phyloP scores from a whole-genome alignment of 1,284 basidiomycete genomes.

The Trichosporon faecale region DNA sequence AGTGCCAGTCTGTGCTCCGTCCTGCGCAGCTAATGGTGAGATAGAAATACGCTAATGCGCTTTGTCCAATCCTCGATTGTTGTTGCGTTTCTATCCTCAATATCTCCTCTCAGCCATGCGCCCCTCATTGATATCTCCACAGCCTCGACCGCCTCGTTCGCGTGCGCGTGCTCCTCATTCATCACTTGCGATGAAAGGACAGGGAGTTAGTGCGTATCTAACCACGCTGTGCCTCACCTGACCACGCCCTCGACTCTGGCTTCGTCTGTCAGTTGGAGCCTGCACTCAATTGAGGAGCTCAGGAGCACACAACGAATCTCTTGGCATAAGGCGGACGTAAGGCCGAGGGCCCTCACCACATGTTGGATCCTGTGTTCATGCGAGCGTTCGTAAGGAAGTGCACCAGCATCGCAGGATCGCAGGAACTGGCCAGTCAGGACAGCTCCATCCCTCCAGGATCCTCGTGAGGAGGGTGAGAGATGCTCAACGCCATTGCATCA shows the following conservation, averaged over 20 bases:
- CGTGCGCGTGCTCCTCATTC: neutral
- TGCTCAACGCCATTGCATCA: neutral
- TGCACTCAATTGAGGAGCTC: neutral
- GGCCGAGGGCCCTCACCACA: neutral
- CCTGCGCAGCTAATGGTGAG: neutral
- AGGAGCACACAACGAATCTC: neutral
- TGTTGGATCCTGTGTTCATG: neutral
- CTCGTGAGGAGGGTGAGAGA: neutral
- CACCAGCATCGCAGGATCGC: no score
- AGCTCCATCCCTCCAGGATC: no score
- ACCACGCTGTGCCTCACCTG: no score
- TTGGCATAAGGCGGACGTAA: neutral
- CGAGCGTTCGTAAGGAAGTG: no score
- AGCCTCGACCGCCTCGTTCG: no score
- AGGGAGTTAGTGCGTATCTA: neutral
- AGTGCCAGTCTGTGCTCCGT: neutral
- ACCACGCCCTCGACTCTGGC: neutral
- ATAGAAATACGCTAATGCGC: no score
- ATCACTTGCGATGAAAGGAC: no score
- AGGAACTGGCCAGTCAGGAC: neutral
- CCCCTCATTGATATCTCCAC: no score
- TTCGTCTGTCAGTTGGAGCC: neutral
- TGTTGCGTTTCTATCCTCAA: no score
- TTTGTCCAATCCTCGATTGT: no score
- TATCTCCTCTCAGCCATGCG: no score